Conservation (phyloP, 2,329 filamentous ascomycete genomes). For the Penicillium sp. region DNA sequence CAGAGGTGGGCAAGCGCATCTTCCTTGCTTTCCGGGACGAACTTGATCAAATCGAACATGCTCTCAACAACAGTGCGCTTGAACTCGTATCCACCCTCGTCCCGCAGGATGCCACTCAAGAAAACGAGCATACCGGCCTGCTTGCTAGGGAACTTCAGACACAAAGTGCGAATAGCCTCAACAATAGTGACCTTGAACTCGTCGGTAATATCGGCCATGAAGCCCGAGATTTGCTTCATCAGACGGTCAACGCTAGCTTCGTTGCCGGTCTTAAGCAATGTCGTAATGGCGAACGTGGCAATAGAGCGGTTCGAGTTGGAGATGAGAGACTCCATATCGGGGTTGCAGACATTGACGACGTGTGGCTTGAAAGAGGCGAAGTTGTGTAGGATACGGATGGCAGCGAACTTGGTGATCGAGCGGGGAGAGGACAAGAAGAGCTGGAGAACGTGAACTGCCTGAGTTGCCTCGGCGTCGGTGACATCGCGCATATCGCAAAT, state of each 20-base stretch:
- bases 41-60: conserved; percentile 99
- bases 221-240: conserved; percentile 97
- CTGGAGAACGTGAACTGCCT: conserved; percentile 92
- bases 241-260: conserved; percentile 94
- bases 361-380: conserved; percentile 96
- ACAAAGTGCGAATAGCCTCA: conserved; percentile 93
- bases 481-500: conserved; percentile 95
- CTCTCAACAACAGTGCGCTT: conserved; percentile 97
- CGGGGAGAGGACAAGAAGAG: conserved; percentile 94
- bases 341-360: conserved; percentile 90
- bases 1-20: conserved; percentile 87
- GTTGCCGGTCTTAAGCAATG: conserved; percentile 95
- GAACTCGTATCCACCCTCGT: conserved; percentile 97
- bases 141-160: conserved; percentile 96
- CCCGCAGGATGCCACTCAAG: conserved; percentile 91
- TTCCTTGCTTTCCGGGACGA: conserved; percentile 82
- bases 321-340: conserved; percentile 94
- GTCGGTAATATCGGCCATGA: conserved; percentile 99
- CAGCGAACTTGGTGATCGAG: conserved; percentile 95
- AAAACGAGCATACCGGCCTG: conserved; percentile 97
- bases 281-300: conserved; percentile 97
- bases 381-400: conserved; percentile 92
- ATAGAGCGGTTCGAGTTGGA: conserved; percentile 97
- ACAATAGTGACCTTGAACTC: conserved; percentile 99
- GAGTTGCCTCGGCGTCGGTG: conserved; percentile 83